phyloP scores from a whole-genome alignment of 2,329 filamentous ascomycete species.

The Orbilia ellipsospora region DNA sequence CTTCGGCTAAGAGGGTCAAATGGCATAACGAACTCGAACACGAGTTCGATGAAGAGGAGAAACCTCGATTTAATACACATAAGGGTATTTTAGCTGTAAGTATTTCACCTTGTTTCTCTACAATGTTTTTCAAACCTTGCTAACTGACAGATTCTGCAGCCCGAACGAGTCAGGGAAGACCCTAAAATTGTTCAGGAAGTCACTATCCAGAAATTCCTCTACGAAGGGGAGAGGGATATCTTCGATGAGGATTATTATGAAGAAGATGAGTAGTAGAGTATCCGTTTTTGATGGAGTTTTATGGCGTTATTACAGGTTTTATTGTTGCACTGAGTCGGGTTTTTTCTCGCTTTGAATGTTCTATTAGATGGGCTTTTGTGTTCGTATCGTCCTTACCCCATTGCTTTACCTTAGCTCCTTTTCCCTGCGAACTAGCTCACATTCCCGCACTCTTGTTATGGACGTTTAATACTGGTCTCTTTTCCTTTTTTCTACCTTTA shows the following conservation, averaged over 20 bases:
- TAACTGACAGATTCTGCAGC: constrained; percentile 22
- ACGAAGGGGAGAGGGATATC: constrained; percentile 44
- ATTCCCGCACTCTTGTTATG: not conserved
- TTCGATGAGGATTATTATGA: constrained; percentile 30
- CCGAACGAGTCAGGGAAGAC: constrained; percentile 43
- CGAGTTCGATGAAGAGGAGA: constrained; percentile 27
- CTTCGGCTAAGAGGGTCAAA: constrained; percentile 32
- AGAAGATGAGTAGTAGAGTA: too few species aligned
- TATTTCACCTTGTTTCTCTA: not conserved
- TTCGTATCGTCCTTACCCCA: too few species aligned
- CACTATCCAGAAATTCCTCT: constrained; percentile 49
- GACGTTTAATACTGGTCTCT: not conserved
- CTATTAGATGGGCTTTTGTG: too few species aligned
- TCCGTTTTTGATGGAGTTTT: too few species aligned
- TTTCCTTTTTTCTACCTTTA: constrained; percentile 4
- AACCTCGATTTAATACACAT: constrained; percentile 16
- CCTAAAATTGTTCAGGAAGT: constrained; percentile 28
- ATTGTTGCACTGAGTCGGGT: too few species aligned
- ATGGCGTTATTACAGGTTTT: too few species aligned
- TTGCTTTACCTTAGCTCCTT: not conserved
- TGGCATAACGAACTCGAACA: constrained; percentile 37
- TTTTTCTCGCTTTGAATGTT: too few species aligned
- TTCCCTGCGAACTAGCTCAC: not conserved
- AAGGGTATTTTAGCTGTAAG: constrained; percentile 44
- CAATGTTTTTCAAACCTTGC: not conserved